Conservation (phyloP, 352 stramenopile species). For the Globisporangium uncinulatum region DNA sequence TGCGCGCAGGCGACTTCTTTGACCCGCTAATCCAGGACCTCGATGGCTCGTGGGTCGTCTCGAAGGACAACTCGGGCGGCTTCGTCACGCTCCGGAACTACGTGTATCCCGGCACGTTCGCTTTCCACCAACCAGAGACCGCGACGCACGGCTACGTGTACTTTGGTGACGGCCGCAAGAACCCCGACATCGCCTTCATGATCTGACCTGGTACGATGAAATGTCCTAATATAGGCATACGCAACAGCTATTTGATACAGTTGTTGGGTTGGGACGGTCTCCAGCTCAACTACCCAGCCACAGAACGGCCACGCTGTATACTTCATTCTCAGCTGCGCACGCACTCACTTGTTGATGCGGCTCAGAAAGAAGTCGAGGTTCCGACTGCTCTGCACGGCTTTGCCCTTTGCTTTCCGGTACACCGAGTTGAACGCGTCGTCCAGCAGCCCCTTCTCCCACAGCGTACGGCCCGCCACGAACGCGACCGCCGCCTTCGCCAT, state of each 20-base stretch:
- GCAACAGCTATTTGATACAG: too few species aligned
- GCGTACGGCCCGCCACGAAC: conserved; percentile 49
- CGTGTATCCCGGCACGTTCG: conserved; percentile 52
- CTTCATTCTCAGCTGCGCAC: background rate
- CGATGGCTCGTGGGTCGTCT: conserved; percentile 52
- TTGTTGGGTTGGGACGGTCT: background rate
- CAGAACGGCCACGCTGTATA: background rate
- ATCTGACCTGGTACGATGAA: conserved; percentile 21
- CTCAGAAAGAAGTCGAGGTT: conserved; percentile 53
- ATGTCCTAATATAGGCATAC: background rate
- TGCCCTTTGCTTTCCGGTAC: conserved; percentile 55
- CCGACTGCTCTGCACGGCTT: conserved; percentile 27
- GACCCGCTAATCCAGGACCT: conserved; percentile 65
- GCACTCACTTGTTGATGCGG: conserved; percentile 28
- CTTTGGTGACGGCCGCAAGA: conserved; percentile 74
- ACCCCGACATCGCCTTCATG: conserved; percentile 72
- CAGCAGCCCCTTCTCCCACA: conserved; percentile 43
- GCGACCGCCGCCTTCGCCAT: conserved; percentile 50
- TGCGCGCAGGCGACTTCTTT: conserved; percentile 64
- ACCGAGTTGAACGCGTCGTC: conserved; percentile 73
- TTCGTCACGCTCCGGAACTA: conserved; percentile 63
- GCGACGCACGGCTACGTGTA: conserved; percentile 57
- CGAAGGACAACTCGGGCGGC: conserved; percentile 57
- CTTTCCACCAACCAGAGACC: conserved; percentile 58
- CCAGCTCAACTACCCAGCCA: background rate